These are phyloP conservation scores for Trichoderma atrobrunneum DNA, from an alignment of 2,329 filamentous ascomycete genomes.

Conservation along the genomic window DNA sequence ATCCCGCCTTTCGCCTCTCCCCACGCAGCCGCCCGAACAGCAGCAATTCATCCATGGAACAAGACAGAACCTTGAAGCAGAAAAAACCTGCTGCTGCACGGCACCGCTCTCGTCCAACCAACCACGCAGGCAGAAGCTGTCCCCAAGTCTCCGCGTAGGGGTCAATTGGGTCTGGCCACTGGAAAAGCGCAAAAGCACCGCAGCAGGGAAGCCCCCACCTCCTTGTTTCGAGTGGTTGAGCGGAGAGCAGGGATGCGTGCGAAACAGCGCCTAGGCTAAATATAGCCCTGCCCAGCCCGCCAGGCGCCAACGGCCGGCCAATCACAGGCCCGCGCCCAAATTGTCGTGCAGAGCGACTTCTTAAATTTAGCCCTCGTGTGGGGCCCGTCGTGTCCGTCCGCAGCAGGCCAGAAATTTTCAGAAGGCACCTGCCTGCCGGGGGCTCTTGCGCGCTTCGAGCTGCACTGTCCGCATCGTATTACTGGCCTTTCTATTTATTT, in stretches of 20 bases:
- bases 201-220: slow-evolving; percentile 13
- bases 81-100: neutral
- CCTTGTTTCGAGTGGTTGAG: slow-evolving; percentile 21
- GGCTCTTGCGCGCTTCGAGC: neutral
- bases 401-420: slow-evolving; percentile 12
- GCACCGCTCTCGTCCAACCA: slow-evolving; percentile 11
- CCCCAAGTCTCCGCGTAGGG: slow-evolving; percentile 2
- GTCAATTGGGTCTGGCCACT: neutral
- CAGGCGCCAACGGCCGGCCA: slow-evolving; percentile 33
- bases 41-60: neutral
- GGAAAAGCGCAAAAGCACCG: neutral
- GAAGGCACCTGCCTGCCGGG: neutral
- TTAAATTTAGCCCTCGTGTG: slow-evolving; percentile 20
- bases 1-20: neutral
- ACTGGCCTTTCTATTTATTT: neutral
- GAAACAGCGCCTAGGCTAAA: slow-evolving; percentile 30
- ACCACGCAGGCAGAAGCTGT: neutral
- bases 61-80: neutral
- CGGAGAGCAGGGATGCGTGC: slow-evolving; percentile 18
- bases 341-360: slow-evolving; percentile 24
- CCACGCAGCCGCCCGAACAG: slow-evolving; percentile 7
- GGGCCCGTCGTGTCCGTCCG: slow-evolving; percentile 11
- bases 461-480: neutral
- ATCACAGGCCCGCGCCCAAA: slow-evolving; percentile 28
- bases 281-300: slow-evolving; percentile 32